Conservation (phyloP, 225 moss, liverwort and hornwort genomes). For the Pleurozium schreberi region DNA sequence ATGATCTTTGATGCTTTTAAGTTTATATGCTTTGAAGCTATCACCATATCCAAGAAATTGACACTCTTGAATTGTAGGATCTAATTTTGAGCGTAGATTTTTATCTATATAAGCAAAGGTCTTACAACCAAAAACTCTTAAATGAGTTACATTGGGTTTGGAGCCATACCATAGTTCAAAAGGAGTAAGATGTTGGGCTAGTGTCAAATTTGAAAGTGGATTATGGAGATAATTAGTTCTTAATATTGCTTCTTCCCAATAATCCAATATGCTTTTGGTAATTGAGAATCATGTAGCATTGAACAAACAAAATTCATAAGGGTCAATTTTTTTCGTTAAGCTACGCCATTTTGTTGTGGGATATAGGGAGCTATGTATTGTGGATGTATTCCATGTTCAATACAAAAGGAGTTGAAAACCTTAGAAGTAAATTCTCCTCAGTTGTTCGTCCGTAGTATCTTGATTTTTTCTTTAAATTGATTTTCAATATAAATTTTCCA, state of each 20-base stretch:
- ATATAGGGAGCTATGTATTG: background rate
- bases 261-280: background rate
- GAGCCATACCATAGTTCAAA: background rate
- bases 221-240: background rate
- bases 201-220: background rate
- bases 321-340: background rate
- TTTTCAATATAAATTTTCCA: background rate
- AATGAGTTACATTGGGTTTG: background rate
- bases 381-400: background rate
- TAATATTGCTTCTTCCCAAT: background rate
- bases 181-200: background rate
- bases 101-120: background rate
- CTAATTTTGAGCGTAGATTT: background rate
- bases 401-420: background rate
- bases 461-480: background rate
- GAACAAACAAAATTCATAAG: background rate
- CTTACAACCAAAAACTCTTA: background rate
- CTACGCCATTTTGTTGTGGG: background rate
- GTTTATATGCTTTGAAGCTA: background rate
- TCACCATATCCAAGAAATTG: background rate
- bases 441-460: background rate
- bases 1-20: background rate
- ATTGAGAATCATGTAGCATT: background rate
- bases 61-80: background rate
- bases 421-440: background rate